A percentile compares a stretch with the other conserved stretches of the same genome.
phyloP scores from a whole-genome alignment of 805 yeast genomes.

The Cyberlindnera suaveolens region DNA sequence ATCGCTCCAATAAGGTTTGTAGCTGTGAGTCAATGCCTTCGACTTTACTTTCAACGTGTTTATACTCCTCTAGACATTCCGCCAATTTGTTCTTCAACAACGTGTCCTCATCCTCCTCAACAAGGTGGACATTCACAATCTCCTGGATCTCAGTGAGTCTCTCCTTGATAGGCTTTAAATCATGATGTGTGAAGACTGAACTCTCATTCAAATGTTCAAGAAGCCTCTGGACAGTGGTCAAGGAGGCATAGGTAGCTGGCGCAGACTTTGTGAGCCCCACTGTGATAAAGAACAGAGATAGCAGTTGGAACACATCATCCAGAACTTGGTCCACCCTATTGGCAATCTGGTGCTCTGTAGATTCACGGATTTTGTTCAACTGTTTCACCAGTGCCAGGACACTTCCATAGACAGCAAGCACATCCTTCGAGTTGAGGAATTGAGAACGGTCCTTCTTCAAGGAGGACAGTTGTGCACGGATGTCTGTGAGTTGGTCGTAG shows the following conservation, averaged over 20 bases:
- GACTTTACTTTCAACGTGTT: slow-evolving; percentile 49
- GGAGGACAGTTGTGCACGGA: slow-evolving; percentile 37
- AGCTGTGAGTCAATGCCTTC: slow-evolving; percentile 47
- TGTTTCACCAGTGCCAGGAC: slow-evolving; percentile 51
- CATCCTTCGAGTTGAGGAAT: slow-evolving; percentile 62
- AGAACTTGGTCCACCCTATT: slow-evolving; percentile 63
- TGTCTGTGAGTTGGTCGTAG: slow-evolving; percentile 33
- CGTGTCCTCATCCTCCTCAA: slow-evolving; percentile 46
- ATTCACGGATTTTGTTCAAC: slow-evolving; percentile 37
- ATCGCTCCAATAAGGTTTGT: slow-evolving; percentile 46
- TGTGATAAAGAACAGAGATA: slow-evolving; percentile 82
- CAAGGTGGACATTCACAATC: slow-evolving; percentile 38
- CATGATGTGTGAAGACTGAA: slow-evolving; percentile 78
- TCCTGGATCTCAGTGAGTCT: slow-evolving; percentile 64
- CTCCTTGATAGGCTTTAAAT: slow-evolving; percentile 67
- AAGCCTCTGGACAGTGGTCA: slow-evolving; percentile 79
- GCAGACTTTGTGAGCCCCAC: slow-evolving; percentile 88
- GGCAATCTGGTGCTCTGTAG: slow-evolving; percentile 18
- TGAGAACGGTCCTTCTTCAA: slow-evolving; percentile 60
- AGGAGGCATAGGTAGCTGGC: slow-evolving; percentile 89
- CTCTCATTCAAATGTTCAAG: slow-evolving; percentile 78
- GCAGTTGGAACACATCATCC: slow-evolving; percentile 85
- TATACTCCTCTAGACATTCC: slow-evolving; percentile 53
- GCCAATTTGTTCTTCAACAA: slow-evolving; percentile 61
- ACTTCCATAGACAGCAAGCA: slow-evolving; percentile 50